Evolutionary conservation across 2,329 filamentous ascomycete species (phyloP), one percentile per base, ranked within the genome.

Genomic region (Plectosphaerella sp.): DNA sequence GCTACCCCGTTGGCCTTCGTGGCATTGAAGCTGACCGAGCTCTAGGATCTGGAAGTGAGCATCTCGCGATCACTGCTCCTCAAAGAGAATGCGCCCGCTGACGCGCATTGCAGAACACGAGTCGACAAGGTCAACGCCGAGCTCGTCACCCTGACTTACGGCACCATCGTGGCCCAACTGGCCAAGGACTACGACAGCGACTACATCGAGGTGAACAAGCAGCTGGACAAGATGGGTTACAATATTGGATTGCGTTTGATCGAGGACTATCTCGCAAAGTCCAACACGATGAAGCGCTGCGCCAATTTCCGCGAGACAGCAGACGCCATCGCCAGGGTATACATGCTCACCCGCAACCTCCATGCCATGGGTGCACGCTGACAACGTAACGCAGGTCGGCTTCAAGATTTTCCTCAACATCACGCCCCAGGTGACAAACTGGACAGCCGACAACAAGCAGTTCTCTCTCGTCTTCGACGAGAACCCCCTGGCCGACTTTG

Each of bases 391-490:
- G 55, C 58, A 97, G 89, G 88, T 99, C 59, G 94, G 94, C 52
- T 99, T 99, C 76, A 97, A 99, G 74, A 96, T 99, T 59, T 99
- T 99, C 69, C 83, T 99, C 55, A 99, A 99, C 66, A 91, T 97
- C 61, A 95, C 92, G 4, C 94, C 94, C 0, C 88, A 87, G 8
- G 87, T 97, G 58, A 91, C 91, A 47, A 97, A 96, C 67, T 99
- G 94, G 94, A 94, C 91, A 20, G 89, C 82, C 67, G 94, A 99
- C 71, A 94, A 87, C 73, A 97, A 96, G 68, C 91, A 96, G 61
- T 99, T 99, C 74, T 97, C 91, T 0, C 78, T 99, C 12, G 83
- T 97, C 15, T 96, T 99, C 61, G 94, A 99, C 59, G 94, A 99
- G 70, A 99, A 97, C 65, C 94, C 94, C 1, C 75, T 99, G 54